Percentiles rank a stretch among this genome's conserved stretches.
Evolutionary conservation across 2,329 filamentous ascomycete species (phyloP).

Genomic region (Didymosphaeria variabile): DNA sequence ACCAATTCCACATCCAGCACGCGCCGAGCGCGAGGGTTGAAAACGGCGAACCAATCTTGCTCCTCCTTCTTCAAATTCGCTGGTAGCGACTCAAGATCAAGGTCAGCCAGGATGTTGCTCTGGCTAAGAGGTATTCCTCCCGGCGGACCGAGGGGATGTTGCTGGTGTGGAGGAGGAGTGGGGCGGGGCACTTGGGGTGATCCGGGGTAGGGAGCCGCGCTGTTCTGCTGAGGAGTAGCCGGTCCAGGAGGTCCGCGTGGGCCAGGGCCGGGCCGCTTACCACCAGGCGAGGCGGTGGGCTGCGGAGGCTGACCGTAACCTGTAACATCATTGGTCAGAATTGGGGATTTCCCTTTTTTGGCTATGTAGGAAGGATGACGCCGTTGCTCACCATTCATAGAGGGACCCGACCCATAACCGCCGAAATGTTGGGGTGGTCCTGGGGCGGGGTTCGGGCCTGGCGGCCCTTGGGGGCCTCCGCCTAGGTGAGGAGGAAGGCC

Average conservation of each 20-base stretch:
- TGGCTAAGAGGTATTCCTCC: conserved; percentile 58
- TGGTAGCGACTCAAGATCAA: conserved; percentile 86
- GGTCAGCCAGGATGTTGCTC: conserved; percentile 79
- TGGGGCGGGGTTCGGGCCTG: conserved; percentile 66
- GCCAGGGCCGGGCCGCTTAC: conserved; percentile 72
- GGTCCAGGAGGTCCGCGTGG: conserved; percentile 70
- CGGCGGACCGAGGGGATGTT: conserved; percentile 42
- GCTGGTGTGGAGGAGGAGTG: conserved; percentile 67
- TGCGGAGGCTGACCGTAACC: conserved; percentile 87
- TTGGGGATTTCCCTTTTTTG: background rate
- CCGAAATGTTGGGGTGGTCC: conserved; percentile 74
- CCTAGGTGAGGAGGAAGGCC: conserved; percentile 66
- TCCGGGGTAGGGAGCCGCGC: conserved; percentile 84
- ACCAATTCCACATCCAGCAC: conserved; percentile 92
- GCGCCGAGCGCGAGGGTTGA: conserved; percentile 90
- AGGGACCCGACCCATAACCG: conserved; percentile 70
- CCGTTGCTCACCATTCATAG: conserved; percentile 65
- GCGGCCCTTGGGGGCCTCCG: conserved; percentile 82
- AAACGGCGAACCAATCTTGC: conserved; percentile 94
- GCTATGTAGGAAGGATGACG: conserved; percentile 21
- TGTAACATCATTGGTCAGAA: conserved; percentile 30
- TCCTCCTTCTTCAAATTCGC: conserved; percentile 88
- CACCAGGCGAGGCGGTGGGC: conserved; percentile 85
- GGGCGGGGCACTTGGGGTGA: conserved; percentile 86
- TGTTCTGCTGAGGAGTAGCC: conserved; percentile 91